Evolutionary conservation across 2,329 filamentous ascomycete genomes (phyloP).

Genomic region (Thyridium curvatum): DNA sequence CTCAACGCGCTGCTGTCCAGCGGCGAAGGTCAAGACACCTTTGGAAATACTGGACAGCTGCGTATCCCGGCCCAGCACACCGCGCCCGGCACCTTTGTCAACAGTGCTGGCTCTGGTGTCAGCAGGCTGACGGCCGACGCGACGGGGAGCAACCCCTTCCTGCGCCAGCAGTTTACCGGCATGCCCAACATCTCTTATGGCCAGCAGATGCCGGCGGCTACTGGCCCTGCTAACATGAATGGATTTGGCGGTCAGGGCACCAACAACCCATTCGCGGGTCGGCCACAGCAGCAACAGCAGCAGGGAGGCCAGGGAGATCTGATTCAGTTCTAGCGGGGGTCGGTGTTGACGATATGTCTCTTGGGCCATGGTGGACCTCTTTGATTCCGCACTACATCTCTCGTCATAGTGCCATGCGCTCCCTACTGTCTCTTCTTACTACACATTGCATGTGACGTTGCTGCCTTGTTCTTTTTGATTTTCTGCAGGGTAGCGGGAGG

Average conservation of each 20-base stretch:
- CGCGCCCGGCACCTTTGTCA: slow-evolving; percentile 91
- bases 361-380: slow-evolving; percentile 1
- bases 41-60: slow-evolving; percentile 92
- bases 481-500: too few species aligned
- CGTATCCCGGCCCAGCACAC: slow-evolving; percentile 96
- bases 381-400: slow-evolving; percentile 8
- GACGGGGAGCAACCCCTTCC: slow-evolving; percentile 76
- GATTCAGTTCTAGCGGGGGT: slow-evolving; percentile 51
- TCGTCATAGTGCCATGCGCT: slow-evolving; percentile 13
- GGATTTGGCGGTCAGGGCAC: slow-evolving; percentile 36
- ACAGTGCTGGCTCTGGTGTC: slow-evolving; percentile 81
- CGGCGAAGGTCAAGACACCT: slow-evolving; percentile 94
- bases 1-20: slow-evolving; percentile 81
- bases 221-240: slow-evolving; percentile 50
- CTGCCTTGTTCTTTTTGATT: too few species aligned
- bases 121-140: slow-evolving; percentile 63
- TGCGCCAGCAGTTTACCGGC: slow-evolving; percentile 77
- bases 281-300: slow-evolving; percentile 45
- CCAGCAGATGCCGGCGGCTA: slow-evolving; percentile 47
- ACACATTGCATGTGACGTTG: too few species aligned
- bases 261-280: slow-evolving; percentile 54
- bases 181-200: slow-evolving; percentile 56
- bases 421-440: slow-evolving; percentile 3
- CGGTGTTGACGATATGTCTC: too few species aligned
- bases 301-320: slow-evolving; percentile 40